Conservation (phyloP, 352 stramenopile genomes). For the Phytopythium aichiense region DNA sequence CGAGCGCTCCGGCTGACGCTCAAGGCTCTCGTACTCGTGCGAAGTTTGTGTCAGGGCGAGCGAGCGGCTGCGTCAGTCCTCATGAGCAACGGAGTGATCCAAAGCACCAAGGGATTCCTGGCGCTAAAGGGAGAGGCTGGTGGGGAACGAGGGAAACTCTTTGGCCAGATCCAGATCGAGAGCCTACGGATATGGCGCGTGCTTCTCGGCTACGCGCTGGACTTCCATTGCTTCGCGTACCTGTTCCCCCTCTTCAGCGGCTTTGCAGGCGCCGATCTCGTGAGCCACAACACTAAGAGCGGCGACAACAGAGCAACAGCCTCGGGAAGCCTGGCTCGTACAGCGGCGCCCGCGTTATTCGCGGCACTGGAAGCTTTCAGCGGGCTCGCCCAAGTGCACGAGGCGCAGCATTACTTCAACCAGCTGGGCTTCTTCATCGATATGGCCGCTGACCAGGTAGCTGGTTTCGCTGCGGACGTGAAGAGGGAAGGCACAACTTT, state of each 20-base stretch:
- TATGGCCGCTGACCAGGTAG: conserved; percentile 19
- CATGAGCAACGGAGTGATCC: conserved; percentile 40
- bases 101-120: conserved; percentile 56
- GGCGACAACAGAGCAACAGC: too few relatives aligned
- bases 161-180: conserved; percentile 41
- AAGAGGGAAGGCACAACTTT: background rate
- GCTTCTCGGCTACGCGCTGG: conserved; percentile 55
- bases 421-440: conserved; percentile 54
- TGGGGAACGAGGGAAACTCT: conserved; percentile 11
- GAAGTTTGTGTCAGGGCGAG: conserved; percentile 43
- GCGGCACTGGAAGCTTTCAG: conserved; percentile 46
- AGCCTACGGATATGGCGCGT: conserved; percentile 61
- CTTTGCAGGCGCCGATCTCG: conserved; percentile 20
- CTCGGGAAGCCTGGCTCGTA: background rate
- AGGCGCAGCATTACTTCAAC: conserved; percentile 59
- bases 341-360: conserved; percentile 32
- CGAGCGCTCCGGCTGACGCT: conserved; percentile 34
- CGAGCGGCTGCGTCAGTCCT: conserved; percentile 32
- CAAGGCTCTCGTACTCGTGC: conserved; percentile 39
- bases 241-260: conserved; percentile 50
- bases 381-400: conserved; percentile 33
- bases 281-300: background rate
- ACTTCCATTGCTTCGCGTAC: conserved; percentile 71
- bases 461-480: background rate
- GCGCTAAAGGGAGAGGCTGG: conserved; percentile 27